These are phyloP conservation scores for Penicillium capsulatum DNA, from an alignment of 2,329 filamentous ascomycete species.

Conservation along the genomic window DNA sequence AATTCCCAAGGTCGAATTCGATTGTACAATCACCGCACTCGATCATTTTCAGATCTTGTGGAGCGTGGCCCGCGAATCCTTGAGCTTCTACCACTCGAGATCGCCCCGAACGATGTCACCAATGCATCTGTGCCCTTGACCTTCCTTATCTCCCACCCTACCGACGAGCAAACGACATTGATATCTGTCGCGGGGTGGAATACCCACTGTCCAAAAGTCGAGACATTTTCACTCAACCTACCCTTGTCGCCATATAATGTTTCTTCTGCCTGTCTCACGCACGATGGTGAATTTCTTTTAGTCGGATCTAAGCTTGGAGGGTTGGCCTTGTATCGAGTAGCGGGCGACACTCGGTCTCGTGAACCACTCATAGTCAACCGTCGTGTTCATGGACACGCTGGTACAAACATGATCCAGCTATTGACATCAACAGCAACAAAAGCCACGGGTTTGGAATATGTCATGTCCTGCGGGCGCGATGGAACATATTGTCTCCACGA, in stretches of 20 bases:
- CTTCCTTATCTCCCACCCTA: constrained; percentile 28
- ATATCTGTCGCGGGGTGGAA: constrained; percentile 20
- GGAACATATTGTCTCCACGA: constrained; percentile 67
- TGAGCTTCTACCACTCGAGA: constrained; percentile 26
- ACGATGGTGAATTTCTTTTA: constrained; percentile 36
- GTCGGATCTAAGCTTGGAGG: constrained; percentile 56
- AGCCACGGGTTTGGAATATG: constrained; percentile 27
- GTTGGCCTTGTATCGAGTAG: constrained; percentile 47
- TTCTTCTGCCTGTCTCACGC: constrained; percentile 46
- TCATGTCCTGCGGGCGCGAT: constrained; percentile 73
- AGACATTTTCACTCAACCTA: constrained; percentile 25
- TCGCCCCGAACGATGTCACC: not conserved
- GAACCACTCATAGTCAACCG: constrained; percentile 24
- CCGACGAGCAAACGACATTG: constrained; percentile 27
- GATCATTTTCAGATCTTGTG: constrained; percentile 25
- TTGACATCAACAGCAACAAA: constrained; percentile 12
- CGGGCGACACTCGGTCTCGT: constrained; percentile 12
- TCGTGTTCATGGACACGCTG: constrained; percentile 52
- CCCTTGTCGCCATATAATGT: constrained; percentile 47
- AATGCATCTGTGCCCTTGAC: constrained; percentile 12
- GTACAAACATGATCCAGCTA: constrained; percentile 61
- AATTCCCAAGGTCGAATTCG: constrained; percentile 32
- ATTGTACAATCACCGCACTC: constrained; percentile 33
- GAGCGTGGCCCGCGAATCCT: constrained; percentile 28
- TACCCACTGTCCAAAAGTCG: constrained; percentile 38